A percentile compares a stretch with the other conserved stretches of the same genome.
Conservation (phyloP, 768 basidiomycete genomes). For the Lanmaoa pseudosensibilis region DNA sequence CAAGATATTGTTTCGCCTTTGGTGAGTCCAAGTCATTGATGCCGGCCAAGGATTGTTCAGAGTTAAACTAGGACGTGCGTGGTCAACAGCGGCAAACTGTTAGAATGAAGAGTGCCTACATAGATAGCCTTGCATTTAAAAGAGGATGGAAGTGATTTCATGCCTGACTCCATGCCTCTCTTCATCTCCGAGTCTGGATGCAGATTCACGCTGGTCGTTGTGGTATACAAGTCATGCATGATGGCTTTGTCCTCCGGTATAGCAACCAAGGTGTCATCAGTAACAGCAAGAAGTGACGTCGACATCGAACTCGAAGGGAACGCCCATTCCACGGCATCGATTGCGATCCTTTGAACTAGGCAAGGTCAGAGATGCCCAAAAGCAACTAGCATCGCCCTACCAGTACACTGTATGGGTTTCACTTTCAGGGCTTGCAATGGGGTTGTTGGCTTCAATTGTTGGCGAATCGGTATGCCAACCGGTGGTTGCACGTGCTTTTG, state of each 20-base stretch:
- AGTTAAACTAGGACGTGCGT: conserved; percentile 7
- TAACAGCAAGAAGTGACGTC: background rate
- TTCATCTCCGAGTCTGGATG: conserved; percentile 4
- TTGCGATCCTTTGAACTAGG: conserved; percentile 9
- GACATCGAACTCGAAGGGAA: too few relatives aligned
- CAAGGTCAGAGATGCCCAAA: background rate
- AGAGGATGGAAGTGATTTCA: conserved; percentile 18
- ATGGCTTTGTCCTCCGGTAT: background rate
- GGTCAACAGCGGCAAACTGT: background rate
- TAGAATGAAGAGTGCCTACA: background rate
- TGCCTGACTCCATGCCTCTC: conserved; percentile 1
- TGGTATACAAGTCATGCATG: too few relatives aligned
- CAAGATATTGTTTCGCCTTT: background rate
- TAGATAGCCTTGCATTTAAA: conserved; percentile 12
- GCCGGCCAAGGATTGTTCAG: conserved; percentile 1
- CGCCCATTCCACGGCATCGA: conserved; percentile 7
- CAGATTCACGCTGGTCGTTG: conserved; percentile 1
- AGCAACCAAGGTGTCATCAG: background rate
- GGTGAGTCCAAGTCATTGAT: background rate
- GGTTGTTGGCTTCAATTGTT: background rate
- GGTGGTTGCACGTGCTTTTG: background rate
- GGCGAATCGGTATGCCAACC: background rate
- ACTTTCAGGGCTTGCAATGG: background rate
- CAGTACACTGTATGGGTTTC: conserved; percentile 6
- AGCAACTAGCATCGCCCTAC: background rate